Base-by-base conservation (phyloP, 805 yeast species). In the Candida arabinofermentans region DNA sequence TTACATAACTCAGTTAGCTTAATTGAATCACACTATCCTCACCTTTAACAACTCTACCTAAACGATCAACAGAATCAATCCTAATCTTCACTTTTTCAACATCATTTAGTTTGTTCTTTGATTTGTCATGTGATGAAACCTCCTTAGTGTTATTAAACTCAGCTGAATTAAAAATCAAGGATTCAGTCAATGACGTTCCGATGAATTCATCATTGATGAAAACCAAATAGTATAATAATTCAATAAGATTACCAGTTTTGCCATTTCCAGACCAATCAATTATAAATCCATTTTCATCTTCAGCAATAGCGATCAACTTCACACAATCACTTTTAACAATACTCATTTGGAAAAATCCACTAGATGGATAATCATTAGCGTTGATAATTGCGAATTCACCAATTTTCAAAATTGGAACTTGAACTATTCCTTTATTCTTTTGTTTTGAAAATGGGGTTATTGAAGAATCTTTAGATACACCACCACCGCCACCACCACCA, bases 151-250 rank as follows among this genome's bases (percentile, higher is more conserved):
- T n/a, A n/a, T 32, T 17, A 7, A 24, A 13, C 14, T 22, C 19
- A 14, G 34, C 37, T 19, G 24, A 4, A 13, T 27, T 36, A 6
- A 21, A 12, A 19, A 50, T 21, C 12, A 50, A 19, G 43, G 49
- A 53, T 18, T 36, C 43, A 7, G 48, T 27, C 24, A 41, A 33
- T 16, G 61, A 43, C 5, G 53, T 44, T 10, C 68, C 65, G 2
- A 40, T 49, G 40, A 67, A 64, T 18, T 33, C 40, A 8, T 49
- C 59, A 46, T 66, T 54, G 6, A 59, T 46, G 42, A 49, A 66
- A 2, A 67, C 45, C 10, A 62, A 17, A 58, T 66, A 65, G 40
- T 61, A 57, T 4, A 58, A 36, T 3, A 52, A 46, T 3, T 42
- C 44, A 5, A 38, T 39, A 6, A 26, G 8, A 12, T 40, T 51